Evolutionary conservation across 1,139 yeast species (phyloP).

Genomic region (Suhomyces panamericanus): DNA sequence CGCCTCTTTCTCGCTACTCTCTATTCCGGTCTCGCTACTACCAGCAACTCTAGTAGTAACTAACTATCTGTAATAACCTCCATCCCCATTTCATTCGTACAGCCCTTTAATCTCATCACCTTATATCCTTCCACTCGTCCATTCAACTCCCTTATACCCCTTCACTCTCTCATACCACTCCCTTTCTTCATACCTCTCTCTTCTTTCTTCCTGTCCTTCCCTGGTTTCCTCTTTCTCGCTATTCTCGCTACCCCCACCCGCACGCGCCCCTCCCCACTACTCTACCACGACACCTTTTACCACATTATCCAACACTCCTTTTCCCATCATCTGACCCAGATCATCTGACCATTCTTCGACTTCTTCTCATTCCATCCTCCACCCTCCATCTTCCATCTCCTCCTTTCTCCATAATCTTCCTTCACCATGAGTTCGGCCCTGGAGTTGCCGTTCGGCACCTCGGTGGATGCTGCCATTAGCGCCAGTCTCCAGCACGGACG

Average conservation of each 20-base stretch:
- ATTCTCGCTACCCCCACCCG: neutral
- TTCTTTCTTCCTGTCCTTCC: too few relatives aligned
- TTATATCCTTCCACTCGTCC: too few relatives aligned
- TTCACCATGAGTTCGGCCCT: neutral
- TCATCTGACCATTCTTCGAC: neutral
- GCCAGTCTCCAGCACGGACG: slow-evolving; percentile 31
- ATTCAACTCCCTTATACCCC: too few relatives aligned
- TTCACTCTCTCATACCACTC: too few relatives aligned
- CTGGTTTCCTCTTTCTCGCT: too few relatives aligned
- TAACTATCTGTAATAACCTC: too few relatives aligned
- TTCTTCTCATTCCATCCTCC: neutral
- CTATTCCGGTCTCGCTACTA: too few relatives aligned
- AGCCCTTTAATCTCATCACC: too few relatives aligned
- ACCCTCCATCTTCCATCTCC: neutral
- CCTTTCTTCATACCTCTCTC: too few relatives aligned
- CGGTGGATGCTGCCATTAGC: slow-evolving; percentile 46
- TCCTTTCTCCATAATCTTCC: neutral
- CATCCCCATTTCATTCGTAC: too few relatives aligned
- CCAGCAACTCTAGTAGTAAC: too few relatives aligned
- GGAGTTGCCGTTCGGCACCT: slow-evolving; percentile 22
- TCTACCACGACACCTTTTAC: neutral
- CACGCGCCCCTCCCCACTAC: neutral
- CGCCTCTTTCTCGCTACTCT: neutral
- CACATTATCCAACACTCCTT: neutral
- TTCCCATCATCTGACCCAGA: slow-evolving; percentile 2